phyloP scores from a whole-genome alignment of 2,329 filamentous ascomycete species.

The Colletotrichum godetiae region DNA sequence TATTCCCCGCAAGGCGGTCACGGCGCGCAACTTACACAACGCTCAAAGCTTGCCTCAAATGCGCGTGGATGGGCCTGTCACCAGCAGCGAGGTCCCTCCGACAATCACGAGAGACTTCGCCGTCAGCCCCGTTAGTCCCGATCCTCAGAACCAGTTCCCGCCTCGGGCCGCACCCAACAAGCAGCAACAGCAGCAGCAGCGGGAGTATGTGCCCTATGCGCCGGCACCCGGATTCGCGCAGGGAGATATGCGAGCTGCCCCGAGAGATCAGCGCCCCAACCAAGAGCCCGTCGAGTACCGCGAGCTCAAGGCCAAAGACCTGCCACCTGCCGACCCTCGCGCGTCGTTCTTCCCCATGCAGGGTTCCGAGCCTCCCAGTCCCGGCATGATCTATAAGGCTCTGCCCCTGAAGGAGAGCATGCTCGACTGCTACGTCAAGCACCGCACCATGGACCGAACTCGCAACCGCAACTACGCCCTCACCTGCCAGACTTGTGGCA shows the following conservation, averaged over 20 bases:
- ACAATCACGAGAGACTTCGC: slow-evolving; percentile 35
- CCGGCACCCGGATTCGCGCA: slow-evolving; percentile 1
- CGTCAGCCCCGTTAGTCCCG: slow-evolving; percentile 35
- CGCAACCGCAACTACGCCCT: slow-evolving; percentile 62
- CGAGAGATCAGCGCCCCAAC: slow-evolving; percentile 18
- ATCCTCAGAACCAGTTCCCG: slow-evolving; percentile 42
- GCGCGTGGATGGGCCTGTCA: slow-evolving; percentile 36
- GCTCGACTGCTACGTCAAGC: slow-evolving; percentile 59
- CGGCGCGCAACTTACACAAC: slow-evolving; percentile 38
- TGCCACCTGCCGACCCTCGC: slow-evolving; percentile 47
- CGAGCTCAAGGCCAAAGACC: slow-evolving; percentile 48
- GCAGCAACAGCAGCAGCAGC: slow-evolving; percentile 23
- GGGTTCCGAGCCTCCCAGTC: slow-evolving; percentile 40
- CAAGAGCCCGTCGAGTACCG: slow-evolving; percentile 47
- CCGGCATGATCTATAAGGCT: slow-evolving; percentile 54
- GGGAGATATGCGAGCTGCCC: slow-evolving; percentile 15
- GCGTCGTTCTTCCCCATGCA: slow-evolving; percentile 52
- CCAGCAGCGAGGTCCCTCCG: slow-evolving; percentile 39
- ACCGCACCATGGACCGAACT: slow-evolving; percentile 60
- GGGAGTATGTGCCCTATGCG: slow-evolving; percentile 4
- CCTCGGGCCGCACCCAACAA: slow-evolving; percentile 46
- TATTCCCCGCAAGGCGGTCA: slow-evolving; percentile 43
- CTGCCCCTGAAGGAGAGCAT: slow-evolving; percentile 56
- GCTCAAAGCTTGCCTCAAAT: slow-evolving; percentile 40
- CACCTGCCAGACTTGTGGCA: slow-evolving; percentile 64